These are phyloP conservation scores for Fusarium sp. DNA, from an alignment of 2,329 filamentous ascomycete species.

Conservation along the genomic window DNA sequence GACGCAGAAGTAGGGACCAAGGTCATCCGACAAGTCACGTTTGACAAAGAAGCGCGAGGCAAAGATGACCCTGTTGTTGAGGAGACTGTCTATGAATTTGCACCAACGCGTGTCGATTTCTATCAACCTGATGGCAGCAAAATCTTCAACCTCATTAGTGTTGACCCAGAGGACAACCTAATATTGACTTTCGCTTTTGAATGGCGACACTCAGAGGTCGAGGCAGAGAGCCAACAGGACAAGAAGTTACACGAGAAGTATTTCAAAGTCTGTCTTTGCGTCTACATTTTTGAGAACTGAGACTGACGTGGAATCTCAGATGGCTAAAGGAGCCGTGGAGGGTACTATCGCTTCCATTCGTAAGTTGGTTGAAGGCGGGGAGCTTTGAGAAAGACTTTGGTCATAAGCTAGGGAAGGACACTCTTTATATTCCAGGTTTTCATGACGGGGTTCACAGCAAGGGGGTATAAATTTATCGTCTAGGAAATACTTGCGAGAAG, in stretches of 20 bases:
- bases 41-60: conserved; percentile 21
- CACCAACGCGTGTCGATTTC: conserved; percentile 49
- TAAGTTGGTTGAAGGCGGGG: conserved; percentile 4
- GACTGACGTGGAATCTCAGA: not conserved
- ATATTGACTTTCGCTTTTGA: conserved; percentile 51
- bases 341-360: conserved; percentile 31
- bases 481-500: not conserved
- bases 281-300: fast-evolving
- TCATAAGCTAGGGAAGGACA: fast-evolving
- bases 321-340: conserved; percentile 31
- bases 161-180: conserved; percentile 43
- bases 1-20: conserved; percentile 16
- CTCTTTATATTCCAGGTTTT: fast-evolving
- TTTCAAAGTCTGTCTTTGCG: conserved; percentile 17
- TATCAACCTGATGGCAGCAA: conserved; percentile 50
- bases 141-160: conserved; percentile 49
- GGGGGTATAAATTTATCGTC: not conserved
- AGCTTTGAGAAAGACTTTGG: not conserved
- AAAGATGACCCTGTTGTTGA: conserved; percentile 29
- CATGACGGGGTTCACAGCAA: fast-evolving
- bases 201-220: conserved; percentile 47
- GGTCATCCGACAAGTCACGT: conserved; percentile 46
- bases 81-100: conserved; percentile 48
- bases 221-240: conserved; percentile 42
- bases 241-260: conserved; percentile 40